These are phyloP conservation scores for Cladosporium sphaerospermum DNA, from an alignment of 2,329 filamentous ascomycete genomes.

Conservation along the genomic window DNA sequence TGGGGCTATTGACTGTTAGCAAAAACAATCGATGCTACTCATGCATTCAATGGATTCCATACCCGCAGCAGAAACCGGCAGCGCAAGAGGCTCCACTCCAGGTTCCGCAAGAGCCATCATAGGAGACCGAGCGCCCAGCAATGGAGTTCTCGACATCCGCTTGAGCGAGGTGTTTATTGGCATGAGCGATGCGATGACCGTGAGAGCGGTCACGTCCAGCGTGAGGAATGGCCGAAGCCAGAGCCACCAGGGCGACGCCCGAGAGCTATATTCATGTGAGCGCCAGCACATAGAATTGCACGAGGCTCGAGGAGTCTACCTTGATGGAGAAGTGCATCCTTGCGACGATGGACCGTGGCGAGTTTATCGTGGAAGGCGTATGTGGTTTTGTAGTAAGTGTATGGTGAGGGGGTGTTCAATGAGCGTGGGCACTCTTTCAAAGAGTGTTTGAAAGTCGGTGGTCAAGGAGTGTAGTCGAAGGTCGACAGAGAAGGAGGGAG, in stretches of 20 bases:
- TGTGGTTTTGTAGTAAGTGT: background rate
- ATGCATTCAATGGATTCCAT: background rate
- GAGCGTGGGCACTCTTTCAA: background rate
- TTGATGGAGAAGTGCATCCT: background rate
- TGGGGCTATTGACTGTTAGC: constrained; percentile 10
- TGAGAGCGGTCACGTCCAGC: background rate
- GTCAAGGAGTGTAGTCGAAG: too few species aligned
- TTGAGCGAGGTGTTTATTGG: constrained; percentile 7
- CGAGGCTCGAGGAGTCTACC: too few species aligned
- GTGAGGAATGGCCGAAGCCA: constrained; percentile 17
- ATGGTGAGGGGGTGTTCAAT: background rate
- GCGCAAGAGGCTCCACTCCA: constrained; percentile 15
- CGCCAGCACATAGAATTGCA: too few species aligned
- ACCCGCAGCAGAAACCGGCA: constrained; percentile 18
- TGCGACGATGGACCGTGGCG: background rate
- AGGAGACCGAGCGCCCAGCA: constrained; percentile 9
- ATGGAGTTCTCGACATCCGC: constrained; percentile 10
- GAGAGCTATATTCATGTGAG: constrained; percentile 2
- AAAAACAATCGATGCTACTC: background rate
- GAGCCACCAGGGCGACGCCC: constrained; percentile 13
- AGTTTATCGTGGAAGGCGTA: background rate
- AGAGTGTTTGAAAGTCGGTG: background rate
- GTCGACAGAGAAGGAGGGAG: background rate
- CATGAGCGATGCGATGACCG: background rate
- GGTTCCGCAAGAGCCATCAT: constrained; percentile 19